Evolutionary conservation across 768 basidiomycete genomes (phyloP).

Genomic region (Kwoniella botswanensis): DNA sequence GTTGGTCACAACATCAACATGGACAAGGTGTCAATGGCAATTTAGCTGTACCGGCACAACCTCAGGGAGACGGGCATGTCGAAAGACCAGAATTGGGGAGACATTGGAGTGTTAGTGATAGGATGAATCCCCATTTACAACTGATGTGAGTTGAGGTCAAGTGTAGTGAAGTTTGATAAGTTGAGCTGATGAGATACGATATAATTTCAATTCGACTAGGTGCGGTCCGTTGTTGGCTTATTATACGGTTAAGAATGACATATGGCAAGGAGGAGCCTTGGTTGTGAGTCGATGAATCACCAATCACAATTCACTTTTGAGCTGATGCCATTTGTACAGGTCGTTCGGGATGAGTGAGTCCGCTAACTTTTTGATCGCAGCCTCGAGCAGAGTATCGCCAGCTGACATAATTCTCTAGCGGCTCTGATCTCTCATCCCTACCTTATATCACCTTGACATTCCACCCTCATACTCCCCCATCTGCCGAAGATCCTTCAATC

Average conservation of each 20-base stretch:
- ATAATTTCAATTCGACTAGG: slow-evolving; percentile 50
- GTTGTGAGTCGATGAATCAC: slow-evolving; percentile 73
- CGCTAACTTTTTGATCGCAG: slow-evolving; percentile 69
- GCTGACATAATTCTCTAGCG: slow-evolving; percentile 26
- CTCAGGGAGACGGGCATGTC: background rate
- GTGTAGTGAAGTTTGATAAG: background rate
- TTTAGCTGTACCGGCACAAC: slow-evolving; percentile 18
- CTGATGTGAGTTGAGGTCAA: slow-evolving; percentile 64
- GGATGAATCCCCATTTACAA: slow-evolving; percentile 80
- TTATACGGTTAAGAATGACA: slow-evolving; percentile 78
- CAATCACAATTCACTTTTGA: slow-evolving; percentile 73
- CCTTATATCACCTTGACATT: slow-evolving; percentile 43
- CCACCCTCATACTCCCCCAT: slow-evolving; percentile 44
- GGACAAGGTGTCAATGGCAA: background rate
- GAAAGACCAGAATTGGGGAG: slow-evolving; percentile 24
- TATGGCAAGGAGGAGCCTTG: slow-evolving; percentile 88
- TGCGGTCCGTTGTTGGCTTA: slow-evolving; percentile 87
- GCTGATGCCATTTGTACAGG: slow-evolving; percentile 57
- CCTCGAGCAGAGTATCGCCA: slow-evolving; percentile 60
- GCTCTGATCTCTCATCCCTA: slow-evolving; percentile 13
- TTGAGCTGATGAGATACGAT: background rate
- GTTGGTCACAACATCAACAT: background rate
- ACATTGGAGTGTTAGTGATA: slow-evolving; percentile 27
- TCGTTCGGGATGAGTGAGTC: slow-evolving; percentile 43
- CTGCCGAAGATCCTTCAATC: slow-evolving; percentile 14